phyloP scores from a whole-genome alignment of 2,329 filamentous ascomycete genomes.

The Pleoardoris graminearum region DNA sequence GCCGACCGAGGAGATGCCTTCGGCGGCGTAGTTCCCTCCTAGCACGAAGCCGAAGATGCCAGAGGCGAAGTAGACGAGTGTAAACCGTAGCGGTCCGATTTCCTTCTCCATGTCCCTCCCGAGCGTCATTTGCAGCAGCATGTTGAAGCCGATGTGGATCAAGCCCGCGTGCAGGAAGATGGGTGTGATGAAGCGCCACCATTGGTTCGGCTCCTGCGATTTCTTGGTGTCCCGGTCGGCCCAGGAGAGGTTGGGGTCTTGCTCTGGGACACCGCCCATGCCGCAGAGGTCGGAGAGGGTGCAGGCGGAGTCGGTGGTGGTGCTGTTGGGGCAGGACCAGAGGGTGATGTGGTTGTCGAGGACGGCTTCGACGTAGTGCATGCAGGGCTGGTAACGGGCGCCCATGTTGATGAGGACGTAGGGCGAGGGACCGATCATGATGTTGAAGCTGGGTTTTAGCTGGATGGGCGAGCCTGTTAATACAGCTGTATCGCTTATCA shows the following conservation, averaged over 20 bases:
- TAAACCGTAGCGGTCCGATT: constrained; percentile 86
- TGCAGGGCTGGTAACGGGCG: constrained; percentile 87
- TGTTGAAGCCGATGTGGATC: constrained; percentile 94
- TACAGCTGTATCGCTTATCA: constrained; percentile 55
- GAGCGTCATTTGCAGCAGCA: constrained; percentile 86
- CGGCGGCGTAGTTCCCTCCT: constrained; percentile 88
- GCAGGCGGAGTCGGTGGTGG: constrained; percentile 69
- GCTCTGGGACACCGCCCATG: constrained; percentile 74
- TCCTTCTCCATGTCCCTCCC: constrained; percentile 89
- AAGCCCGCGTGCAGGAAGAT: constrained; percentile 95
- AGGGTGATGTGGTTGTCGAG: constrained; percentile 57
- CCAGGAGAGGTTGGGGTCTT: constrained; percentile 43
- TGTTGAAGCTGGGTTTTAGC: constrained; percentile 86
- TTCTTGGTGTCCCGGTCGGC: constrained; percentile 56
- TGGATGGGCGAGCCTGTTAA: constrained; percentile 78
- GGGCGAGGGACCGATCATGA: constrained; percentile 93
- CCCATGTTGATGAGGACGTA: constrained; percentile 97
- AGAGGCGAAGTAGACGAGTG: constrained; percentile 83
- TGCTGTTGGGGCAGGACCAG: constrained; percentile 79
- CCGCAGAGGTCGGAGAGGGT: constrained; percentile 80
- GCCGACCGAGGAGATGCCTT: constrained; percentile 77
- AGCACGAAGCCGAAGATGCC: constrained; percentile 97
- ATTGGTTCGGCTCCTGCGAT: constrained; percentile 79
- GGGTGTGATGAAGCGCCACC: constrained; percentile 93
- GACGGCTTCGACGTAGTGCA: constrained; percentile 77